These are phyloP conservation scores for Globisporangium heterothallicum DNA, from an alignment of 352 stramenopile species.

Conservation along the genomic window DNA sequence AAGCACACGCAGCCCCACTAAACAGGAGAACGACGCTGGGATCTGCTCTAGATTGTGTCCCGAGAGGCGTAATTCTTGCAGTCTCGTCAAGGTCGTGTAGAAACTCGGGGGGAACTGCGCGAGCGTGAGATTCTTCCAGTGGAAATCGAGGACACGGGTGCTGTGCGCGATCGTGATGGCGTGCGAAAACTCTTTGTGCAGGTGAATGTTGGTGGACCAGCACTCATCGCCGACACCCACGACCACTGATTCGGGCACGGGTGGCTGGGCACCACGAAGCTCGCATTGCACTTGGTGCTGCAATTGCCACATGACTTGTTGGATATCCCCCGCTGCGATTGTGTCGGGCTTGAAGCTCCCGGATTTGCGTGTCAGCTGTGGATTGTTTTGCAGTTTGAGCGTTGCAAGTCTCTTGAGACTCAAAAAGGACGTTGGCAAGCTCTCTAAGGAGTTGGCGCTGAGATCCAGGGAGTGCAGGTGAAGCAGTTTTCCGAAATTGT, in stretches of 20 bases:
- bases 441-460: constrained; percentile 51
- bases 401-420: constrained; percentile 37
- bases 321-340: constrained; percentile 35
- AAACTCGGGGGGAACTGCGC: constrained; percentile 40
- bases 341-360: constrained; percentile 34
- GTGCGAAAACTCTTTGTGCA: constrained; percentile 48
- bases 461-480: constrained; percentile 41
- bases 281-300: constrained; percentile 43
- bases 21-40: constrained; percentile 26
- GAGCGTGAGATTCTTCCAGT: constrained; percentile 59
- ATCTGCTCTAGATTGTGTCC: constrained; percentile 42
- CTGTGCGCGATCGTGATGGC: constrained; percentile 29
- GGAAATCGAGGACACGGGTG: constrained; percentile 45
- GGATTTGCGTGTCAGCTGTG: constrained; percentile 16
- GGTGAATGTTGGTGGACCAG: constrained; percentile 68
- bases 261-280: constrained; percentile 26
- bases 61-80: constrained; percentile 58
- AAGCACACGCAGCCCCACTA: constrained; percentile 44
- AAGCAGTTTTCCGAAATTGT: constrained; percentile 36
- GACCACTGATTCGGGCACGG: constrained; percentile 23
- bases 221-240: constrained; percentile 47
- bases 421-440: constrained; percentile 46
- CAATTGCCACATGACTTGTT: constrained; percentile 49
- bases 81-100: constrained; percentile 29
- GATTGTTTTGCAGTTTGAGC: constrained; percentile 49